Evolutionary conservation across 176 grass and related monocot genomes (phyloP).

Genomic region (Cocos nucifera): DNA sequence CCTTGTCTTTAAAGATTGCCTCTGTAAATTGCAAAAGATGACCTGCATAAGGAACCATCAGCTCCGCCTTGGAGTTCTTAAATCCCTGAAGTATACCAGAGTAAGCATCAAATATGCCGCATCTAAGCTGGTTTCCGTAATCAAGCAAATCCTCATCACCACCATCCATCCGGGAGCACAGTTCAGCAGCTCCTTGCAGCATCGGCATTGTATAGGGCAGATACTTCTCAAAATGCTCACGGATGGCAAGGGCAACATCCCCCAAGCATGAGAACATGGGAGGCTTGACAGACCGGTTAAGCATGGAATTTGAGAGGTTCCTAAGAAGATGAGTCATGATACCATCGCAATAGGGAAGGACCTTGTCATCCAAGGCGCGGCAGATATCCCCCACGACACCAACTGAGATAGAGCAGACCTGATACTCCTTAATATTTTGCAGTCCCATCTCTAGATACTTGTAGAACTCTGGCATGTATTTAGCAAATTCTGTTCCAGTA

Average conservation of each 20-base stretch:
- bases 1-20: constrained; percentile 50
- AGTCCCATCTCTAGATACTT: constrained; percentile 75
- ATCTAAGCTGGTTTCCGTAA: constrained; percentile 70
- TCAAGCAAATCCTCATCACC: constrained; percentile 79
- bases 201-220: constrained; percentile 69
- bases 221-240: constrained; percentile 86
- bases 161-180: constrained; percentile 48
- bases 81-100: constrained; percentile 87
- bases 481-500: constrained; percentile 70
- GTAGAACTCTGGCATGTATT: constrained; percentile 80
- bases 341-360: constrained; percentile 73
- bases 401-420: constrained; percentile 83
- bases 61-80: constrained; percentile 56
- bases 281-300: constrained; percentile 72
- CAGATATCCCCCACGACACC: constrained; percentile 82
- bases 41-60: constrained; percentile 63
- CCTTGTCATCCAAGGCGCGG: constrained; percentile 70
- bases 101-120: constrained; percentile 82
- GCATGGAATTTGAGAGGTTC: constrained; percentile 63
- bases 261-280: constrained; percentile 79
- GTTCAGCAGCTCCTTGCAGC: constrained; percentile 73
- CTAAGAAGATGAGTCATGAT: constrained; percentile 81
- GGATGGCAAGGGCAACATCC: constrained; percentile 81
- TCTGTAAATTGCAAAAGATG: constrained; percentile 71
- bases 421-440: constrained; percentile 80